These are phyloP conservation scores for Betula pendula DNA, from an alignment of 306 rosid genomes.

Conservation along the genomic window DNA sequence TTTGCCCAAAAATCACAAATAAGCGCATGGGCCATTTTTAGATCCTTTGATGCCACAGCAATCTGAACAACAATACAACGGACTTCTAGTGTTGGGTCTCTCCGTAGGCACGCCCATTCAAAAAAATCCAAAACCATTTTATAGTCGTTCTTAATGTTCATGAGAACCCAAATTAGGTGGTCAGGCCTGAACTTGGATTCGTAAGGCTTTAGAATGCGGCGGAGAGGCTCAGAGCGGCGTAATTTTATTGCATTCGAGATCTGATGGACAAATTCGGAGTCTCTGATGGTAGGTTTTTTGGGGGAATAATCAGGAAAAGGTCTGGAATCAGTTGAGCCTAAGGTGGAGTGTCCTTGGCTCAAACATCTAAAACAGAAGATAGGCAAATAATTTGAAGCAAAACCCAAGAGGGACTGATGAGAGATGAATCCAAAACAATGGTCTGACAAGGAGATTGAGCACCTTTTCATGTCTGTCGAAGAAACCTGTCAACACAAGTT, in stretches of 20 bases:
- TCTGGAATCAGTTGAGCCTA: constrained; percentile 44
- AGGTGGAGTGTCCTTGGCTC: constrained; percentile 27
- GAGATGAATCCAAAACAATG: constrained; percentile 26
- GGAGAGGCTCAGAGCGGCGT: constrained; percentile 71
- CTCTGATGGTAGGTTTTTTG: constrained; percentile 54
- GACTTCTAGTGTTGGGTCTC: constrained; percentile 59
- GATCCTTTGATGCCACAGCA: constrained; percentile 63
- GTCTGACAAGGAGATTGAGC: constrained; percentile 30
- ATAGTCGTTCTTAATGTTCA: constrained; percentile 56
- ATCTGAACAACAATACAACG: constrained; percentile 73
- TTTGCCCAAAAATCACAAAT: constrained; percentile 58
- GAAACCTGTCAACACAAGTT: constrained; percentile 41
- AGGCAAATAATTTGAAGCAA: constrained; percentile 22
- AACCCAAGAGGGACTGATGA: constrained; percentile 10
- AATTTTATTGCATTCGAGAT: constrained; percentile 58
- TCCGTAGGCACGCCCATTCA: constrained; percentile 64
- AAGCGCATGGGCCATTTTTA: constrained; percentile 57
- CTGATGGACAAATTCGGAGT: constrained; percentile 60
- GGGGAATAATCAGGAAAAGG: constrained; percentile 90
- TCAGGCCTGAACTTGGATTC: constrained; percentile 56
- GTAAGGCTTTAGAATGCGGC: constrained; percentile 53
- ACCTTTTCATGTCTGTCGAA: constrained; percentile 59
- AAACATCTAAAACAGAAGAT: constrained; percentile 20
- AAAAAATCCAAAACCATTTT: constrained; percentile 59
- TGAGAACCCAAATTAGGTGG: constrained; percentile 75